phyloP scores from a whole-genome alignment of 2,329 filamentous ascomycete species.

The Penicillium oxalicum region DNA sequence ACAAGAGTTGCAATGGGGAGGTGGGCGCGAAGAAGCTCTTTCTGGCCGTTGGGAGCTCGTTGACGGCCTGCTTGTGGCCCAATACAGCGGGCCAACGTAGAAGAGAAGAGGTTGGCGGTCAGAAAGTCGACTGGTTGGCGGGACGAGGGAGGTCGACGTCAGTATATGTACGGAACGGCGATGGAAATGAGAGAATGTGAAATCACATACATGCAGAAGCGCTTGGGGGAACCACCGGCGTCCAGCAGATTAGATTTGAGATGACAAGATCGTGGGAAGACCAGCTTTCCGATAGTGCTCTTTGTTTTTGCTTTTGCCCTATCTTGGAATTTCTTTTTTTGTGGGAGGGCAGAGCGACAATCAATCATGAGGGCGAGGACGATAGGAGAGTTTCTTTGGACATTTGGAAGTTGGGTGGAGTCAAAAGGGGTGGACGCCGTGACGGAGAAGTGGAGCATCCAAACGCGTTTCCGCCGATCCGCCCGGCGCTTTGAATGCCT shows the following conservation, averaged over 20 bases:
- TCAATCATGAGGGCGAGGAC: constrained; percentile 2
- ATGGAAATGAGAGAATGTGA: background rate
- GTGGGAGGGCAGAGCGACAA: no score
- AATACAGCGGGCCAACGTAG: background rate
- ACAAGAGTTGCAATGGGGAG: constrained; percentile 20
- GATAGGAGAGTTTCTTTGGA: constrained; percentile 12
- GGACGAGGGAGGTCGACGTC: background rate
- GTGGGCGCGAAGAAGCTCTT: constrained; percentile 7
- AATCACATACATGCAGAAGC: background rate
- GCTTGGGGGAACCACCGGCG: no score
- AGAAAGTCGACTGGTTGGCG: background rate
- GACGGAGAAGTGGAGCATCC: constrained; percentile 10
- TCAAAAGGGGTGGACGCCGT: constrained; percentile 9
- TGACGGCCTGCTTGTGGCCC: background rate
- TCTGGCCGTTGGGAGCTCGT: background rate
- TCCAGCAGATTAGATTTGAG: background rate
- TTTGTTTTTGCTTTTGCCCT: background rate
- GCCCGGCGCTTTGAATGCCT: constrained; percentile 7
- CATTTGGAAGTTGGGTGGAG: constrained; percentile 10
- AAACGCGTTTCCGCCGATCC: constrained; percentile 8
- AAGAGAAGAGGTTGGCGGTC: constrained; percentile 4
- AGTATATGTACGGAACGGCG: constrained; percentile 1
- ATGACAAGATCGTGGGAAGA: constrained; percentile 2
- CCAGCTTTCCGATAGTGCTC: constrained; percentile 4
- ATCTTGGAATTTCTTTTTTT: background rate